Evolutionary conservation across 202 grass and related monocot species (phyloP), one percentile per base, ranked within the genome.

Genomic region (Zoysia matrella): DNA sequence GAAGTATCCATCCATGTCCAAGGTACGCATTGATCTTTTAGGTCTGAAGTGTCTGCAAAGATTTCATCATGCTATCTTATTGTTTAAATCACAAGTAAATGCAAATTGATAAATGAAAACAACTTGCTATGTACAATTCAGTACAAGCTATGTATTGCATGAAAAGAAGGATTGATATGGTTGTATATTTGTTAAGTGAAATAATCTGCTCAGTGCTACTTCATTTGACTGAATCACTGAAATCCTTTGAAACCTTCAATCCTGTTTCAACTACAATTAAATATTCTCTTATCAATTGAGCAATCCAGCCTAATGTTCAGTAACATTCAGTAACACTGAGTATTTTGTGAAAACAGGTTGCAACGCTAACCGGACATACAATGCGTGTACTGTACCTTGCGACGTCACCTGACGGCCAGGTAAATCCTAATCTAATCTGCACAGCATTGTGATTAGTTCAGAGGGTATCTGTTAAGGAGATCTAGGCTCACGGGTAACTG

Each of bases 1-100:
- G 95, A 98, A 95, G 68, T 98, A 95, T 76, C 95, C 95, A 72
- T 95, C 92, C 6, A 88, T 98, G 89, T 84, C 83, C 68, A 98
- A 93, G 92, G 95, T 95, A 86, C 66, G 30, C 30, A 36, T 36
- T 36, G 30, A 36, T 36, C 30, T 36, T 36, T 36, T 36, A 36
- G 30, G 30, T 36, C 30, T 36, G 30, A 36, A 36, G 30, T 1
- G 30, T 36, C 30, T 36, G 30, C 30, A 36, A 36, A 36, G 30
- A 36, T 36, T 36, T 36, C 30, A 36, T 36, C 30, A 36, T 36
- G 30, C 30, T 36, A 36, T 36, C 49, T 76, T 77, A 2, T 4
- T 10, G 30, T 30, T 84, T 18, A 78, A 72, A 88, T 14, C 30
- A 18, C 16, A 47, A 60, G 5, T 81, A 30, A 68, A 80, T 86